Percentiles rank a stretch among this genome's conserved stretches.
phyloP scores from a whole-genome alignment of 305 asterid species.

The Fraxinus platypoda region DNA sequence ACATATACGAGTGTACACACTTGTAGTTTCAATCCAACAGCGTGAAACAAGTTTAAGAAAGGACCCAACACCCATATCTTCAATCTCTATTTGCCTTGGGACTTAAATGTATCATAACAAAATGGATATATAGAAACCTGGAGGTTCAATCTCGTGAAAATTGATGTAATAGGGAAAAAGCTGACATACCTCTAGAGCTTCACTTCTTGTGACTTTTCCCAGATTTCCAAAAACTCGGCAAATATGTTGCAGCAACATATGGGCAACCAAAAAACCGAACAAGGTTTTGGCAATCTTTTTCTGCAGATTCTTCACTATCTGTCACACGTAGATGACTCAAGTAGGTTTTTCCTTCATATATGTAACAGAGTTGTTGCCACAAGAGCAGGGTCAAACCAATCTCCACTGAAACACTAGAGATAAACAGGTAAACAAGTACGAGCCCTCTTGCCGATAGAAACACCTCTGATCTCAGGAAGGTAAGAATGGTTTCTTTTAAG shows the following conservation, averaged over 20 bases:
- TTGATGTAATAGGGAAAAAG: constrained; percentile 3
- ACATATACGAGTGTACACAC: not conserved
- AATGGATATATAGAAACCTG: not conserved
- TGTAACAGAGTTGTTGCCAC: constrained; percentile 87
- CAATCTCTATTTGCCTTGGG: not conserved
- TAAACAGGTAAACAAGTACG: constrained; percentile 67
- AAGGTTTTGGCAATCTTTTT: constrained; percentile 70
- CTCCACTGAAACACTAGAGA: constrained; percentile 73
- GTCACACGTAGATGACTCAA: constrained; percentile 61
- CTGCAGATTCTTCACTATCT: constrained; percentile 43
- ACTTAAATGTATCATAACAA: not conserved
- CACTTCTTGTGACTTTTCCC: constrained; percentile 67
- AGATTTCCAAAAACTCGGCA: constrained; percentile 67
- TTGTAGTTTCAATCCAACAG: not conserved
- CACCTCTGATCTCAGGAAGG: constrained; percentile 55
- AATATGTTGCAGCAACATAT: constrained; percentile 39
- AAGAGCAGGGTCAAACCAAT: constrained; percentile 71
- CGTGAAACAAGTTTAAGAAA: not conserved
- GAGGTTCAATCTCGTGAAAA: constrained; percentile 7
- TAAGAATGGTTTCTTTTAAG: constrained; percentile 44
- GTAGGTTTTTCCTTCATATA: constrained; percentile 82
- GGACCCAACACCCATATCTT: not conserved
- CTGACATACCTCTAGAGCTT: constrained; percentile 39
- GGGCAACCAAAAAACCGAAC: constrained; percentile 66
- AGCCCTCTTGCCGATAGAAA: constrained; percentile 69